Evolutionary conservation across 1,284 basidiomycete genomes (phyloP), one percentile per base, ranked within the genome.

Genomic region (Boletus mariae): DNA sequence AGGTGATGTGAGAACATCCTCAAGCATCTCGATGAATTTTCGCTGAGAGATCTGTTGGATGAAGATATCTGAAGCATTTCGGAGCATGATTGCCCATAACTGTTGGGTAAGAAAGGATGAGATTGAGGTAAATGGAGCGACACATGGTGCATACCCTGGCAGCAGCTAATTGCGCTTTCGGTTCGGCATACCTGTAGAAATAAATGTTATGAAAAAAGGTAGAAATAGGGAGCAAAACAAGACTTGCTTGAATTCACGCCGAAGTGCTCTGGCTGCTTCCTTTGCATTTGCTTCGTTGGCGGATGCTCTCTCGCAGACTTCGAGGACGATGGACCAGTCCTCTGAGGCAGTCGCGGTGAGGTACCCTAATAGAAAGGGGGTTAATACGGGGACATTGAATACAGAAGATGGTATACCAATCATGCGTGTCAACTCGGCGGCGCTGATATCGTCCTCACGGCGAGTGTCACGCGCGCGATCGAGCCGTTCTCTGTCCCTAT

Each of bases 81-180:
- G 81, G 17, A 91, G 75, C 83, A 92, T 87, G 57, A 92, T 84
- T 3, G 87, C 89, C 89, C 88, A 91, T n/a, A 92, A 66, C 87
- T 90, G 54, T 42, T 8, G 9, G 26, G 49, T 47, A 46, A 43
- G 48, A 55, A 25, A 52, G 31, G 28, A 49, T 54, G 20, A 57
- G 52, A 45, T 46, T 31, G 35, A 47, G 11, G 45, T 20, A 17
- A 49, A 51, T 3, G 40, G 26, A 40, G 34, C 3, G 48, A 28
- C 9, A 45, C 13, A 28, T 34, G 48, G 25, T 13, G 72, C 83
- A 44, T 63, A 87, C 86, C 57, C 84, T 73, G 25, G 85, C 85
- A 40, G 87, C 87, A 17, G 86, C 83, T 10, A 90, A 71, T 66
- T 89, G 87, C 13, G 83, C 80, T 28, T 82, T 66, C 4, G 87